These are phyloP conservation scores for Penicillium longicatenatum DNA, from an alignment of 495 filamentous ascomycete genomes.

Conservation along the genomic window DNA sequence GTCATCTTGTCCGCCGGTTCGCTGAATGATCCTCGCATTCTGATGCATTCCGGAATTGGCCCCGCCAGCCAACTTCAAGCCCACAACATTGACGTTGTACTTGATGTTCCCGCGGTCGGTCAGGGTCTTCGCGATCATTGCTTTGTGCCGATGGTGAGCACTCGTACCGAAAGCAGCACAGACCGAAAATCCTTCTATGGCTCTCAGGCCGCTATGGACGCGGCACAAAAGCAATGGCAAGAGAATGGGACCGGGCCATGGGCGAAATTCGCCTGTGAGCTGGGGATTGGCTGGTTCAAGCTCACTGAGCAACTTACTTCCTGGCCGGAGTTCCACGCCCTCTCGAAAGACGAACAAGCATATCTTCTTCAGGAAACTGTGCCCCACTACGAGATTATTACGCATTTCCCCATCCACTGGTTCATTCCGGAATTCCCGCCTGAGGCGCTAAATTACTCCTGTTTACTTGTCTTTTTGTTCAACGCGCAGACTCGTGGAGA, in stretches of 20 bases:
- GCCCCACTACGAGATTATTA: constrained; percentile 44
- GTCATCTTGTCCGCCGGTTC: constrained; percentile 49
- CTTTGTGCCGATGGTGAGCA: constrained; percentile 25
- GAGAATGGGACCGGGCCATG: constrained; percentile 48
- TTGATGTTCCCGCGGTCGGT: constrained; percentile 30
- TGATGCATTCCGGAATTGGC: constrained; percentile 50
- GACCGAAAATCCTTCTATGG: constrained; percentile 29
- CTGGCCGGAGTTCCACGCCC: constrained; percentile 42
- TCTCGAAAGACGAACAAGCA: constrained; percentile 37
- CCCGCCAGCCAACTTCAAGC: constrained; percentile 24
- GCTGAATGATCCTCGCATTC: constrained; percentile 47
- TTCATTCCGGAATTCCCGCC: constrained; percentile 28
- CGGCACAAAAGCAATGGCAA: constrained; percentile 48
- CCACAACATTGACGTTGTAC: constrained; percentile 28
- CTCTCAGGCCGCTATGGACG: constrained; percentile 32
- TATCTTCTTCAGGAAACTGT: constrained; percentile 43
- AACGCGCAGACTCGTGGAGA: constrained; percentile 45
- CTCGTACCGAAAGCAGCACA: constrained; percentile 23
- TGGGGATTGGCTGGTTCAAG: constrained; percentile 57
- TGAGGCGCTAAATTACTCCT: constrained; percentile 26
- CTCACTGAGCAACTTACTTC: constrained; percentile 32
- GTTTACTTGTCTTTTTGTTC: constrained; percentile 27
- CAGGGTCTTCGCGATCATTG: constrained; percentile 32
- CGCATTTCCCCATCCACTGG: constrained; percentile 32
- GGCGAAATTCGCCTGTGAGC: constrained; percentile 38